A percentile compares a stretch with the other conserved stretches of the same genome.
Evolutionary conservation across 2,329 filamentous ascomycete species (phyloP).

Genomic region (Colletotrichum truncatum): DNA sequence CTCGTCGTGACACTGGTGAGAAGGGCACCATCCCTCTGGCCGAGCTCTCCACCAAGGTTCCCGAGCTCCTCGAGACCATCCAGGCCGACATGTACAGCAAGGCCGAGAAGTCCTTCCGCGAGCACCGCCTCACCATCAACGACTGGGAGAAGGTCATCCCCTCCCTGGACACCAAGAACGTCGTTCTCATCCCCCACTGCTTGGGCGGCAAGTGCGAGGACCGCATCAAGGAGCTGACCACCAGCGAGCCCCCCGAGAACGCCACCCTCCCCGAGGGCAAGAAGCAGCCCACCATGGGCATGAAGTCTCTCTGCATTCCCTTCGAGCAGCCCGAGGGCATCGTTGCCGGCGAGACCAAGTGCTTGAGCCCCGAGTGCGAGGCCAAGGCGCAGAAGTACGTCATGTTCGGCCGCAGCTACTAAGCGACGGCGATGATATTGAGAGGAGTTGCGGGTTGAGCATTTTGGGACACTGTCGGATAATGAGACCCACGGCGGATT

Average conservation of each 20-base stretch:
- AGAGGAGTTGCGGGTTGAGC: slow-evolving; percentile 25
- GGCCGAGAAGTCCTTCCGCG: slow-evolving; percentile 80
- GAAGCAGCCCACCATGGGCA: slow-evolving; percentile 67
- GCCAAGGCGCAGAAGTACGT: slow-evolving; percentile 84
- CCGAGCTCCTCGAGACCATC: slow-evolving; percentile 87
- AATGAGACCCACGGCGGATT: slow-evolving; percentile 18
- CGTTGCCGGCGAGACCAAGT: slow-evolving; percentile 85
- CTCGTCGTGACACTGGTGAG: slow-evolving; percentile 86
- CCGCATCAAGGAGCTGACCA: slow-evolving; percentile 91
- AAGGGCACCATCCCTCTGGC: slow-evolving; percentile 83
- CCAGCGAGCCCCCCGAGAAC: slow-evolving; percentile 63
- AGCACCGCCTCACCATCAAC: slow-evolving; percentile 82
- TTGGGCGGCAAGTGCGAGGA: slow-evolving; percentile 86
- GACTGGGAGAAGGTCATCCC: slow-evolving; percentile 94
- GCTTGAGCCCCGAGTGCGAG: slow-evolving; percentile 87
- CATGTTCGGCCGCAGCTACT: slow-evolving; percentile 86
- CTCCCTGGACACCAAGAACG: slow-evolving; percentile 89
- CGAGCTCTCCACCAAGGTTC: slow-evolving; percentile 77
- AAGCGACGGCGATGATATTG: slow-evolving; percentile 34
- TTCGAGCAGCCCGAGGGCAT: slow-evolving; percentile 87
- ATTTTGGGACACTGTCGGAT: slow-evolving; percentile 24
- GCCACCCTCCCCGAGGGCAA: slow-evolving; percentile 59
- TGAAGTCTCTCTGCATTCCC: slow-evolving; percentile 76
- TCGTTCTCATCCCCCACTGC: slow-evolving; percentile 92
- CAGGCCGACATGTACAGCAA: slow-evolving; percentile 82